Evolutionary conservation across 768 basidiomycete genomes (phyloP).

Genomic region (Agaricus blazei): DNA sequence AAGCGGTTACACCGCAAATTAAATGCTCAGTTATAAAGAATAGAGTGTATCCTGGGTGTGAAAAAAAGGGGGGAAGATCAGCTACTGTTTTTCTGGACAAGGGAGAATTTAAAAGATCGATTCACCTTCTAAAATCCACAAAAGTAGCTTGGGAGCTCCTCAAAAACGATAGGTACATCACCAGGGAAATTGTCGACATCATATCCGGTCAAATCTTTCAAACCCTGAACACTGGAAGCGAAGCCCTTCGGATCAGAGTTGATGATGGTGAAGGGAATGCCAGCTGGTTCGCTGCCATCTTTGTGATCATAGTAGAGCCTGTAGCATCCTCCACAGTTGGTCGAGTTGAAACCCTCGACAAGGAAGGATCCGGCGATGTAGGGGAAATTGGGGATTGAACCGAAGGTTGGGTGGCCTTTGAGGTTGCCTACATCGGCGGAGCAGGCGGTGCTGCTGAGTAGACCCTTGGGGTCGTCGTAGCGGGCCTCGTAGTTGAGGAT

Average conservation of each 20-base stretch:
- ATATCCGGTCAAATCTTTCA: neutral
- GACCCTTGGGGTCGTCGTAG: neutral
- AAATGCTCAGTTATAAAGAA: too few relatives aligned
- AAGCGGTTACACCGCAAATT: too few relatives aligned
- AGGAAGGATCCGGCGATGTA: slow-evolving; percentile 1
- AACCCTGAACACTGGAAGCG: neutral
- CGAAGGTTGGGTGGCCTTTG: slow-evolving; percentile 9
- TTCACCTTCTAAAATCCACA: slow-evolving; percentile 5
- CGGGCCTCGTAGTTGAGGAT: slow-evolving; percentile 8
- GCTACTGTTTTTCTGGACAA: too few relatives aligned
- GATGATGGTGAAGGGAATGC: slow-evolving; percentile 7
- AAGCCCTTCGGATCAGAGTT: neutral
- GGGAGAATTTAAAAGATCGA: neutral
- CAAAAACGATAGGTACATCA: neutral
- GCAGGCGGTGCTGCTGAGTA: slow-evolving; percentile 3
- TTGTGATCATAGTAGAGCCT: too few relatives aligned
- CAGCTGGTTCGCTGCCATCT: neutral
- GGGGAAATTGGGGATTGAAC: slow-evolving; percentile 8
- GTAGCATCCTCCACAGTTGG: slow-evolving; percentile 7
- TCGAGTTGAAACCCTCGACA: slow-evolving; percentile 8
- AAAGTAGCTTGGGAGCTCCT: slow-evolving; percentile 2
- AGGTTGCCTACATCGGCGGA: slow-evolving; percentile 6
- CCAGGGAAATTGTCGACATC: neutral
- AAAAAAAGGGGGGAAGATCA: too few relatives aligned
- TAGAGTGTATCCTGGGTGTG: too few relatives aligned